Evolutionary conservation across 1,284 basidiomycete genomes (phyloP).

Genomic region (Jaminaea rosea): DNA sequence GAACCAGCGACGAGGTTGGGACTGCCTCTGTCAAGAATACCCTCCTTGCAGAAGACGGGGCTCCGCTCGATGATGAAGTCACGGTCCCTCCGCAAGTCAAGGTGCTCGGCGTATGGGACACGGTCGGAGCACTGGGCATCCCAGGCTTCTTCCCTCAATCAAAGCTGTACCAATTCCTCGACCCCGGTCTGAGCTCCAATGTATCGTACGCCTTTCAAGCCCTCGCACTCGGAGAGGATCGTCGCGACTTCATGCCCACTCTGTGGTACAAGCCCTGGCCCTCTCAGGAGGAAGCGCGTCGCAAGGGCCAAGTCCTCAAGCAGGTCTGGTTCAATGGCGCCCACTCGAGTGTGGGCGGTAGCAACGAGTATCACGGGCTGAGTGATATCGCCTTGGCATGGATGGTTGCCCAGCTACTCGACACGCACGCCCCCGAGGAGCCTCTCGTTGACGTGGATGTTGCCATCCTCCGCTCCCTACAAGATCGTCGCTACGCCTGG

Average conservation of each 20-base stretch:
- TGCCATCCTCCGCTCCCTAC: constrained; percentile 7
- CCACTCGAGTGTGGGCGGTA: constrained; percentile 40
- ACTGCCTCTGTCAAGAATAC: constrained; percentile 61
- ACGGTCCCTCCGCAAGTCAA: constrained; percentile 26
- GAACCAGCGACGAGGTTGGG: constrained; percentile 49
- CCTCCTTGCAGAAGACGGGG: constrained; percentile 56
- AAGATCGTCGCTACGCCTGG: constrained; percentile 29
- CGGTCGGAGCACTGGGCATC: constrained; percentile 23
- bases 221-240: constrained; percentile 32
- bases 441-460: constrained; percentile 26
- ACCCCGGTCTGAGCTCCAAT: constrained; percentile 33
- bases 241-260: constrained; percentile 37
- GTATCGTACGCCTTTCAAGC: constrained; percentile 41
- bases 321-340: constrained; percentile 43
- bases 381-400: constrained; percentile 34
- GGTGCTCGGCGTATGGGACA: constrained; percentile 30
- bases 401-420: constrained; percentile 35
- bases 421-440: constrained; percentile 18
- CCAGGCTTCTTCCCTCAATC: constrained; percentile 22
- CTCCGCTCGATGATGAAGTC: too few relatives aligned
- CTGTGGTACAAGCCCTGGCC: constrained; percentile 26
- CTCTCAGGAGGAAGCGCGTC: neutral
- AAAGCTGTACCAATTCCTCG: constrained; percentile 32
- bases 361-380: constrained; percentile 34
- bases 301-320: constrained; percentile 27